phyloP scores from a whole-genome alignment of 306 rosid genomes.

The Prinsepia uniflora region DNA sequence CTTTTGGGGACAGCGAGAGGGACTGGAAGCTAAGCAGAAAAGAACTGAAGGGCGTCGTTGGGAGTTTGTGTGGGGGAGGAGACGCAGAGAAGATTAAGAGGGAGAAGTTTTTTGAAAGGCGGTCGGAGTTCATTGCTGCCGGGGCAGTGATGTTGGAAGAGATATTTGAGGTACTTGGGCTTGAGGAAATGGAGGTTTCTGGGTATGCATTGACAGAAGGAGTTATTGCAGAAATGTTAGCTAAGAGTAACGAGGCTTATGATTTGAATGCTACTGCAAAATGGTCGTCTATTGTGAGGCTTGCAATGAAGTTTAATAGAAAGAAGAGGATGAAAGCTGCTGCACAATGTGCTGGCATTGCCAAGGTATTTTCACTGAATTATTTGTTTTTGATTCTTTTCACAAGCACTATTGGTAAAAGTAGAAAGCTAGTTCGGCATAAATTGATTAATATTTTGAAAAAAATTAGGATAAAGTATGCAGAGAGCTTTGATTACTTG shows the following conservation, averaged over 20 bases:
- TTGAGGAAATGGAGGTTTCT: slow-evolving; percentile 38
- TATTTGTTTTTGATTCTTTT: background rate
- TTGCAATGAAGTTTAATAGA: slow-evolving; percentile 27
- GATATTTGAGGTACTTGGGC: slow-evolving; percentile 33
- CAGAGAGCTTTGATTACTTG: no score
- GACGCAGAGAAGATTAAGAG: slow-evolving; percentile 25
- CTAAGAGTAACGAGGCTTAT: slow-evolving; percentile 6
- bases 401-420: background rate
- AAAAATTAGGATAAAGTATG: no score
- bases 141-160: slow-evolving; percentile 38
- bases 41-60: slow-evolving; percentile 31
- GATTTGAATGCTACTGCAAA: slow-evolving; percentile 21
- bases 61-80: slow-evolving; percentile 27
- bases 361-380: slow-evolving; percentile 24
- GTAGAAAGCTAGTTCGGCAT: background rate
- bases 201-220: slow-evolving; percentile 38
- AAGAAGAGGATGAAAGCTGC: slow-evolving; percentile 35
- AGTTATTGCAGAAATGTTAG: slow-evolving; percentile 27
- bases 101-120: slow-evolving; percentile 24
- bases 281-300: slow-evolving; percentile 31
- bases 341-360: slow-evolving; percentile 26
- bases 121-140: slow-evolving; percentile 33
- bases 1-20: slow-evolving; percentile 21
- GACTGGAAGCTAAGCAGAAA: slow-evolving; percentile 35
- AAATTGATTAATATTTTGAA: background rate